Evolutionary conservation across 805 yeast genomes (phyloP).

Genomic region (Candida succiphila): DNA sequence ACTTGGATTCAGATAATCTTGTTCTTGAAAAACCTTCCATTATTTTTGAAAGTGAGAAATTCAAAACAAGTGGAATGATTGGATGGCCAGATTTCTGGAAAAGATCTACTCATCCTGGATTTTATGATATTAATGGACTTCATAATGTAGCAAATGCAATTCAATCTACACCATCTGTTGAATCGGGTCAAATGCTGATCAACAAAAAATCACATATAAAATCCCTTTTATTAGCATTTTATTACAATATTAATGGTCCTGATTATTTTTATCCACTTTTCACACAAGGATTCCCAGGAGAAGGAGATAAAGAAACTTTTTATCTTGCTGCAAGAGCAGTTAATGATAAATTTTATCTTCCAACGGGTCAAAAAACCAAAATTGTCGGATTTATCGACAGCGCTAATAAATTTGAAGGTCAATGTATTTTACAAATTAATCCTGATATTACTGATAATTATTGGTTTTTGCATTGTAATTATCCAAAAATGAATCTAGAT

Average conservation of each 20-base stretch:
- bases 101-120: conserved; percentile 49
- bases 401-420: conserved; percentile 16
- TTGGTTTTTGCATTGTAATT: conserved; percentile 21
- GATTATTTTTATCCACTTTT: conserved; percentile 55
- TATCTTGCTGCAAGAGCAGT: conserved; percentile 52
- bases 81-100: conserved; percentile 67
- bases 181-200: conserved; percentile 60
- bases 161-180: conserved; percentile 47
- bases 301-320: conserved; percentile 76
- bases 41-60: conserved; percentile 35
- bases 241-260: conserved; percentile 62
- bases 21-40: conserved; percentile 28
- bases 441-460: conserved; percentile 14
- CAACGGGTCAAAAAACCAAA: conserved; percentile 20
- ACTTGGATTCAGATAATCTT: conserved; percentile 40
- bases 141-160: conserved; percentile 20
- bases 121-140: conserved; percentile 32
- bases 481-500: conserved; percentile 17
- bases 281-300: conserved; percentile 68
- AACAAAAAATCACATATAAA: conserved; percentile 50
- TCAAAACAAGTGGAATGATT: conserved; percentile 33
- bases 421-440: conserved; percentile 20
- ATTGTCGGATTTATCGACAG: conserved; percentile 19
- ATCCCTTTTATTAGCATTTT: conserved; percentile 48
- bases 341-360: conserved; percentile 16